Percentiles rank a stretch among this genome's conserved stretches.
Conservation (phyloP, 2,329 filamentous ascomycete genomes). For the Colletotrichum siamense region DNA sequence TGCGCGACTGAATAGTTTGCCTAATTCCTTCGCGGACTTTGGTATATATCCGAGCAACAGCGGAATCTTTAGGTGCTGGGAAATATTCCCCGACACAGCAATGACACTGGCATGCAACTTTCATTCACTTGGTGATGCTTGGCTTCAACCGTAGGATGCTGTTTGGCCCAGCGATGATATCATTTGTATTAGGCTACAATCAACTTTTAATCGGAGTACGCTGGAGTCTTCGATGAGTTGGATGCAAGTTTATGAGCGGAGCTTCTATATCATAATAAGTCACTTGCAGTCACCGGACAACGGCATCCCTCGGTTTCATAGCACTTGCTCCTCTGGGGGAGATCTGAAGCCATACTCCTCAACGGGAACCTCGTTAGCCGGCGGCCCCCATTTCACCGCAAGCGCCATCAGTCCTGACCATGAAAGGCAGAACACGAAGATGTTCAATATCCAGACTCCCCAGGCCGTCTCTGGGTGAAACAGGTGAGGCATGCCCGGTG, state of each 20-base stretch:
- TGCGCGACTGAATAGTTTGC: neutral
- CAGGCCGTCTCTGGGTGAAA: constrained; percentile 31
- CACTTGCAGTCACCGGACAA: neutral
- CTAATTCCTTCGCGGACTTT: neutral
- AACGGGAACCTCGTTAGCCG: neutral
- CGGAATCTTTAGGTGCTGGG: neutral
- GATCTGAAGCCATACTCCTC: neutral
- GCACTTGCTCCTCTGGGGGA: neutral
- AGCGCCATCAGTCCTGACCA: neutral
- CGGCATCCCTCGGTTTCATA: neutral
- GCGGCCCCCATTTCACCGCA: neutral
- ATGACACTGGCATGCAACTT: neutral
- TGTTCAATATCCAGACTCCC: constrained; percentile 30
- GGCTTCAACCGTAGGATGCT: neutral
- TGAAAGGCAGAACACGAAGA: neutral
- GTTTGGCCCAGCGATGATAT: neutral
- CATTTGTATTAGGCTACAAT: neutral
- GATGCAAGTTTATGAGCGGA: neutral
- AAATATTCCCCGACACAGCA: rapidly evolving
- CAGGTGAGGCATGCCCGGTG: constrained; percentile 29
- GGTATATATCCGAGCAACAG: neutral
- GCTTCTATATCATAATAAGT: neutral
- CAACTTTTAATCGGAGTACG: neutral
- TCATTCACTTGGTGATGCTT: neutral
- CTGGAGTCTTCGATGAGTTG: rapidly evolving